Conservation (phyloP, 495 filamentous ascomycete genomes). For the Aspergillus asperescens region DNA sequence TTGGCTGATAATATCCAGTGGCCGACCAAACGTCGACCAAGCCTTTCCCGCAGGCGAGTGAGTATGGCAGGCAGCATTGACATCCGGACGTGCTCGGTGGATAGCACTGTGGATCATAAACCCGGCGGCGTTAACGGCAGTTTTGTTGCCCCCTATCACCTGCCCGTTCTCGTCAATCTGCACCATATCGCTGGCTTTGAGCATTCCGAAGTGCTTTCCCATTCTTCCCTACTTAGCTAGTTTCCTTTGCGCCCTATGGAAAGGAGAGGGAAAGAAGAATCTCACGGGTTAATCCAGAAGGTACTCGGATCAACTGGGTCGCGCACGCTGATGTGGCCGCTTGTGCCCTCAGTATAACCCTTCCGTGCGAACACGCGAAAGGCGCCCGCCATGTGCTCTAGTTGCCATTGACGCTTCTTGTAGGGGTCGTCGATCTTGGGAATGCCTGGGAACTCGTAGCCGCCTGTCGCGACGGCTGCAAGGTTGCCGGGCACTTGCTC, state of each 20-base stretch:
- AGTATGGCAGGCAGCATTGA: slow-evolving; percentile 29
- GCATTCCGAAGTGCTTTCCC: slow-evolving; percentile 41
- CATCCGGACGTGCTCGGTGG: slow-evolving; percentile 27
- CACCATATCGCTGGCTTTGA: slow-evolving; percentile 30
- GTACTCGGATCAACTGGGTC: slow-evolving; percentile 29
- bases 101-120: slow-evolving; percentile 49
- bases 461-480: neutral
- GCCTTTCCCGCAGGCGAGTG: slow-evolving; percentile 25
- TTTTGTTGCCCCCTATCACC: slow-evolving; percentile 33
- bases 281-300: slow-evolving; percentile 56
- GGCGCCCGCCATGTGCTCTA: slow-evolving; percentile 44
- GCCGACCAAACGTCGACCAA: slow-evolving; percentile 22
- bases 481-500: neutral
- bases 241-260: too few relatives aligned
- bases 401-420: slow-evolving; percentile 30
- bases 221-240: neutral
- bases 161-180: slow-evolving; percentile 30
- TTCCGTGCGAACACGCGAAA: slow-evolving; percentile 26
- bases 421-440: neutral
- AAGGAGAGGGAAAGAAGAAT: too few relatives aligned
- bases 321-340: slow-evolving; percentile 30
- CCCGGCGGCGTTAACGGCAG: slow-evolving; percentile 48
- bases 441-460: slow-evolving; percentile 11
- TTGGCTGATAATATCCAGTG: slow-evolving; percentile 22
- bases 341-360: slow-evolving; percentile 27